Percentiles rank a stretch among this genome's conserved stretches.
Conservation (phyloP, 768 basidiomycete species). For the Leccinum subtestaceum region DNA sequence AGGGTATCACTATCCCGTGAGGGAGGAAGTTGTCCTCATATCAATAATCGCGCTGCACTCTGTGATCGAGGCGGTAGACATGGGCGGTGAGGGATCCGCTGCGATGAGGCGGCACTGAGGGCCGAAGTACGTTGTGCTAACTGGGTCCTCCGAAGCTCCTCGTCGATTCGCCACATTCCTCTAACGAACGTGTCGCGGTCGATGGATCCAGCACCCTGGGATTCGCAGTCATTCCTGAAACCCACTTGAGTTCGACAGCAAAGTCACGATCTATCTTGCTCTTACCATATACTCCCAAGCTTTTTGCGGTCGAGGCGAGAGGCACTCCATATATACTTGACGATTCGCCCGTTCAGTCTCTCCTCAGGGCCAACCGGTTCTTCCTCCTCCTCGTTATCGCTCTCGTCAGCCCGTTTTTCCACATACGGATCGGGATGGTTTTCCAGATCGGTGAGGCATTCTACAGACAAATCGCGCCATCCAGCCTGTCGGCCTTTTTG, state of each 20-base stretch:
- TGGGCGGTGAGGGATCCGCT: slow-evolving; percentile 34
- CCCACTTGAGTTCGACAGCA: not conserved
- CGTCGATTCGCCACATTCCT: slow-evolving; percentile 87
- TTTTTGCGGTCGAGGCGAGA: slow-evolving; percentile 53
- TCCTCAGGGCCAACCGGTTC: slow-evolving; percentile 40
- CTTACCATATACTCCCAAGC: slow-evolving; percentile 67
- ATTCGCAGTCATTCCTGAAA: slow-evolving; percentile 70
- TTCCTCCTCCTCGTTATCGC: slow-evolving; percentile 16
- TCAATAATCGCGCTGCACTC: slow-evolving; percentile 11
- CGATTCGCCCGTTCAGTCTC: slow-evolving; percentile 51
- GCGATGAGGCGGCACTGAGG: slow-evolving; percentile 32
- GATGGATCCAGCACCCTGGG: slow-evolving; percentile 50
- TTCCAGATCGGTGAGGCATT: slow-evolving; percentile 51
- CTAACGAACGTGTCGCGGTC: slow-evolving; percentile 64
- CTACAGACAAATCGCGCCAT: slow-evolving; percentile 72
- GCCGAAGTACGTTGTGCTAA: slow-evolving; percentile 32
- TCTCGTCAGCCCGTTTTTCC: slow-evolving; percentile 14
- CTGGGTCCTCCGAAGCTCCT: slow-evolving; percentile 68
- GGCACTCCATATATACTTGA: slow-evolving; percentile 60
- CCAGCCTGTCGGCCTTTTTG: slow-evolving; percentile 57
- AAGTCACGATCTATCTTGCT: slow-evolving; percentile 7
- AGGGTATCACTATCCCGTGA: slow-evolving; percentile 12
- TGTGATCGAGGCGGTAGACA: slow-evolving; percentile 20
- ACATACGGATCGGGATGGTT: slow-evolving; percentile 24
- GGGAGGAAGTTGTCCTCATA: not conserved